A percentile compares a stretch with the other conserved stretches of the same genome.
Evolutionary conservation across 129 eudicot genomes (phyloP).

Genomic region (Lactuca saligna): DNA sequence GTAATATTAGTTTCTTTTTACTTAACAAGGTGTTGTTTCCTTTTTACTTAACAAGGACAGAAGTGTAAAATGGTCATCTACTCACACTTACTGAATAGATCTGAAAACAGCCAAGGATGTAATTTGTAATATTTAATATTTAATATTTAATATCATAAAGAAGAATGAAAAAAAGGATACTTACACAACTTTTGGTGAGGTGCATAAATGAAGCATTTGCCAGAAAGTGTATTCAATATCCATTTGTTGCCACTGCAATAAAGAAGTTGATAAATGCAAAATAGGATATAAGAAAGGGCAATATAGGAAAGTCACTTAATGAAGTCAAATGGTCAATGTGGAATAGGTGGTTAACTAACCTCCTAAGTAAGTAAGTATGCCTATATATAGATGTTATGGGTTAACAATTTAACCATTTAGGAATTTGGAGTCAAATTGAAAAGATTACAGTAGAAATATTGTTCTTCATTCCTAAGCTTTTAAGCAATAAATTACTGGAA

Average conservation of each 20-base stretch:
- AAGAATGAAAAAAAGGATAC: constrained; percentile 31
- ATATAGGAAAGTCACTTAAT: too few relatives aligned
- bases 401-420: too few relatives aligned
- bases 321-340: too few relatives aligned
- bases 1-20: not conserved
- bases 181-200: constrained; percentile 99
- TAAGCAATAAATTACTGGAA: too few relatives aligned
- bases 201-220: constrained; percentile 99
- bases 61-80: not conserved
- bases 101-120: constrained; percentile 6
- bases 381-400: too few relatives aligned
- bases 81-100: not conserved
- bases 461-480: too few relatives aligned
- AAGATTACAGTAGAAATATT: too few relatives aligned
- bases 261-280: not conserved
- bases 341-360: too few relatives aligned
- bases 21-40: not conserved
- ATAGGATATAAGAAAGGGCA: too few relatives aligned
- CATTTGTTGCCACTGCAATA: constrained; percentile 98
- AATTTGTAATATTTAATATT: constrained; percentile 1
- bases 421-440: too few relatives aligned
- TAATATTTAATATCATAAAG: too few relatives aligned
- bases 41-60: not conserved
- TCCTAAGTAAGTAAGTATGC: too few relatives aligned
- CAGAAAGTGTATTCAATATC: constrained; percentile 96